phyloP scores from a whole-genome alignment of 768 basidiomycete species.

The Pleurotus citrinopileatus region DNA sequence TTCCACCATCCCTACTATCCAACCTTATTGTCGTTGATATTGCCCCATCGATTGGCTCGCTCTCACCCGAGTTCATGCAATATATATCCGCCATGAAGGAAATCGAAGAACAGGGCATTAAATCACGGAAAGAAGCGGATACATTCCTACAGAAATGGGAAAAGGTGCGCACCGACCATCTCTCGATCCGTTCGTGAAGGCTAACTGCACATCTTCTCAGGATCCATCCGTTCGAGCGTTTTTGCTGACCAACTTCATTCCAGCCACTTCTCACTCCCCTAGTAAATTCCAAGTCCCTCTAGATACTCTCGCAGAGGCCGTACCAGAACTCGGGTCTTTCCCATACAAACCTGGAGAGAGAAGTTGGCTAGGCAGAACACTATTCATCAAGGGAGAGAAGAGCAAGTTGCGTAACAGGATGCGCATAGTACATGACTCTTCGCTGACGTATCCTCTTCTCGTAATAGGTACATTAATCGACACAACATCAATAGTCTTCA shows the following conservation, averaged over 20 bases:
- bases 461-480: conserved; percentile 68
- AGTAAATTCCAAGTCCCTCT: conserved; percentile 77
- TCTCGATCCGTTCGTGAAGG: background rate
- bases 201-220: conserved; percentile 33
- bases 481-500: conserved; percentile 60
- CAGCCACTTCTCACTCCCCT: conserved; percentile 25
- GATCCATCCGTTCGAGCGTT: conserved; percentile 75
- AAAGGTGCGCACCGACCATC: conserved; percentile 38
- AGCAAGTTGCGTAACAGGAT: conserved; percentile 51
- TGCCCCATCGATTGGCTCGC: conserved; percentile 57
- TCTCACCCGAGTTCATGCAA: conserved; percentile 59
- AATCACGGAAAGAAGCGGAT: conserved; percentile 68
- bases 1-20: conserved; percentile 39
- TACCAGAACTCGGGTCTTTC: conserved; percentile 75
- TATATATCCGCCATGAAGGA: conserved; percentile 75
- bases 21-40: conserved; percentile 81
- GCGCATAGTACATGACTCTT: background rate
- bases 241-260: conserved; percentile 77
- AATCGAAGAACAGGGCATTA: conserved; percentile 58
- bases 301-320: conserved; percentile 54
- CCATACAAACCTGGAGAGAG: conserved; percentile 61
- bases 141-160: conserved; percentile 61
- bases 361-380: conserved; percentile 53
- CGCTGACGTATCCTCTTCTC: background rate
- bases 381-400: conserved; percentile 78